Evolutionary conservation across 2,329 filamentous ascomycete species (phyloP).

Genomic region (Cercospora sp.): DNA sequence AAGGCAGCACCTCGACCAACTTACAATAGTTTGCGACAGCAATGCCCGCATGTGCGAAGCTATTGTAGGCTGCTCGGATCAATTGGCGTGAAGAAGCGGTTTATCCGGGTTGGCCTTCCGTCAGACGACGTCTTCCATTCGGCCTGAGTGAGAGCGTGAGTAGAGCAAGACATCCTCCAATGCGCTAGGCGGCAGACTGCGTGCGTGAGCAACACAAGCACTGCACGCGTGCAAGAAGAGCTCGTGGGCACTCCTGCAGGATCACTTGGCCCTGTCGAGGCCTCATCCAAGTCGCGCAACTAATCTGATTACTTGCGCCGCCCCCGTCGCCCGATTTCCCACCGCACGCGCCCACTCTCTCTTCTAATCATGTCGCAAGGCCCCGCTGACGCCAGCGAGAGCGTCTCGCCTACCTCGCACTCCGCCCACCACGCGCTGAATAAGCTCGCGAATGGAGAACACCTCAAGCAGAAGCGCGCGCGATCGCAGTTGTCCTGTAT

Average conservation of each 20-base stretch:
- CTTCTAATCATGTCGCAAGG: slow-evolving; percentile 8
- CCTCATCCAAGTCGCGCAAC: neutral
- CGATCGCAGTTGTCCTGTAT: slow-evolving; percentile 42
- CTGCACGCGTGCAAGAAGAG: neutral
- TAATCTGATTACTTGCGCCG: neutral
- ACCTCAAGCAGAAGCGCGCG: slow-evolving; percentile 41
- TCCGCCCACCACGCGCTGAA: slow-evolving; percentile 17
- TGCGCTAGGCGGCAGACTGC: neutral
- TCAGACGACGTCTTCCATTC: neutral
- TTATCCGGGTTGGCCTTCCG: neutral
- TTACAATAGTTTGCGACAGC: neutral
- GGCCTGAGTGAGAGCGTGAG: neutral
- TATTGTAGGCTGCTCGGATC: neutral
- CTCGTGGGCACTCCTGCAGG: slow-evolving; percentile 12
- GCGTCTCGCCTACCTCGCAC: neutral
- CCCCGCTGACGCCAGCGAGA: slow-evolving; percentile 3
- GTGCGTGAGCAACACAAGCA: neutral
- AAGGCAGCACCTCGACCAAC: neutral
- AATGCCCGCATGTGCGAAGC: neutral
- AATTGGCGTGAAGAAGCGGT: neutral
- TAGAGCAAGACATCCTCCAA: neutral
- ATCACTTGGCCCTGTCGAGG: slow-evolving; percentile 3
- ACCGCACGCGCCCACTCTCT: neutral
- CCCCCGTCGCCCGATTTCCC: neutral
- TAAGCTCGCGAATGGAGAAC: slow-evolving; percentile 25